Evolutionary conservation across 1,139 yeast genomes (phyloP), one percentile per base, ranked within the genome.

Genomic region (Nakaseomyces nivariensis): DNA sequence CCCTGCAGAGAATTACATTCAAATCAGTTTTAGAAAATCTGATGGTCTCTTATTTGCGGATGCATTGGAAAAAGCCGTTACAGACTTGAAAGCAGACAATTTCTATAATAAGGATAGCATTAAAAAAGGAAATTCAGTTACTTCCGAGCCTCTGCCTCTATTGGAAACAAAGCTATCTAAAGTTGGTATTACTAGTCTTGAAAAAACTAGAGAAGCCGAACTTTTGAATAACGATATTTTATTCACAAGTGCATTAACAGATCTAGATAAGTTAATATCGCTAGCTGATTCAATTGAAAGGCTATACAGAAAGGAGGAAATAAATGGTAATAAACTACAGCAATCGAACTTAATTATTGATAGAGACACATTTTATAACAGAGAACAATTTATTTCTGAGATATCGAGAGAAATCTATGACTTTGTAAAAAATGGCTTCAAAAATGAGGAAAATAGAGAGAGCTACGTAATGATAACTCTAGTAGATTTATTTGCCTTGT

Each of bases 281-380:
- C 78, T 85, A 54, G 95, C 90, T 1, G 80, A 80, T 58, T 95
- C 89, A 51, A 75, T 90, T 47, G 78, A 83, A 43, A 71, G 73
- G 44, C 67, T 89, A 33, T 80, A 62, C 48, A 51, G 69, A 13
- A 62, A 60, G 27, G 58, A 62, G 22, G 49, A 48, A 29, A 42
- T 49, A 27, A 45, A 45, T 22, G 51, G 51, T 26, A 52, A 49
- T 22, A 62, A 60, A 43, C 62, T 60, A 36, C 54, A 49, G n/a
- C 32, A 32, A 9, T 43, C 34, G 4, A 42, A 47, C 24, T 66
- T 64, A 13, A 54, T 59, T 63, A 58, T 67, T 66, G 51, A 70
- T 65, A 46, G 74, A 63, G 63, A 67, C 61, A 48, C 69, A 62
- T 46, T 65, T 54, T 51, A 56, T 46, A 55, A 64, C 54, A 63